Percentiles rank a stretch among this genome's conserved stretches.
Conservation (phyloP, 31 red algal genomes). For the Endocladia muricata region DNA sequence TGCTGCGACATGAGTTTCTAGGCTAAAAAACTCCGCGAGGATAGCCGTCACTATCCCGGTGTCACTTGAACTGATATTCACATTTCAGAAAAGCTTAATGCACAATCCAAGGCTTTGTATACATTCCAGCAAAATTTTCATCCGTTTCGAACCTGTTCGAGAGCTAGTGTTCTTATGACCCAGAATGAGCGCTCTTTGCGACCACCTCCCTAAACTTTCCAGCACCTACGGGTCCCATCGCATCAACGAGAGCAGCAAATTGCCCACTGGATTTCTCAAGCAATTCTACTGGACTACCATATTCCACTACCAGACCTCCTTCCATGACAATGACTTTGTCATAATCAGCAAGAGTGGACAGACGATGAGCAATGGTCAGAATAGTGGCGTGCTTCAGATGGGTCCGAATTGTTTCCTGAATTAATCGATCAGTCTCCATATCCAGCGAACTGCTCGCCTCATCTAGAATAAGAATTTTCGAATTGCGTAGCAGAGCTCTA, state of each 20-base stretch:
- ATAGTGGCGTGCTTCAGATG: conserved; percentile 84
- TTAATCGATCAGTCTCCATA: conserved; percentile 83
- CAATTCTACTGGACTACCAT: conserved; percentile 54
- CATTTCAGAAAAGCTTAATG: too few species aligned
- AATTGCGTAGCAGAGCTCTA: conserved; percentile 79
- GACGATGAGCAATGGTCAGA: conserved; percentile 97
- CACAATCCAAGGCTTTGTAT: too few species aligned
- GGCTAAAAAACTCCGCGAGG: too few species aligned
- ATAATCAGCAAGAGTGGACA: conserved; percentile 86
- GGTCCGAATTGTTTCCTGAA: conserved; percentile 91
- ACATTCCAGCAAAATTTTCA: too few species aligned
- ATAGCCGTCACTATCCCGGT: too few species aligned
- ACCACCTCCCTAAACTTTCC: conserved; percentile 48
- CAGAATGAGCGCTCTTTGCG: neutral
- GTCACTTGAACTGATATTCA: too few species aligned
- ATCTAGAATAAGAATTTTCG: conserved; percentile 89
- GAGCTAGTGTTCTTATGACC: too few species aligned
- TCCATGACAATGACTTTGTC: conserved; percentile 83
- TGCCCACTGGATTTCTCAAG: conserved; percentile 27
- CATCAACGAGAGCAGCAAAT: conserved; percentile 65
- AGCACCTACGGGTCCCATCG: conserved; percentile 53
- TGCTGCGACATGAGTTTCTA: too few species aligned
- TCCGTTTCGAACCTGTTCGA: too few species aligned
- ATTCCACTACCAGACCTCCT: conserved; percentile 72
- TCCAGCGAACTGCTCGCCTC: conserved; percentile 94